Conservation (phyloP, 2,329 filamentous ascomycete genomes). For the Penicillium sp. region DNA sequence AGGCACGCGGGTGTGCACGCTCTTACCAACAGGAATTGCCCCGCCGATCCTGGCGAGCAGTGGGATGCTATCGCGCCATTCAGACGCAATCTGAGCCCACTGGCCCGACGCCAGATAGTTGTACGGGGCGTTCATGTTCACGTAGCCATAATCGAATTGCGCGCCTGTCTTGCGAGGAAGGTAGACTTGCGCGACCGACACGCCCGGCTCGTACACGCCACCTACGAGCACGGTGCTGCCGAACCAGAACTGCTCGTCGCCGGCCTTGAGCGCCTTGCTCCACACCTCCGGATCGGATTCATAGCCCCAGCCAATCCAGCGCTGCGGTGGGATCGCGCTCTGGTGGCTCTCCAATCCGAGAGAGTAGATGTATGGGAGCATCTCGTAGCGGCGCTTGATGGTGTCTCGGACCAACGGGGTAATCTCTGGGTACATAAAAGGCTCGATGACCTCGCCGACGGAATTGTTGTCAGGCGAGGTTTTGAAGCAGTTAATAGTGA, state of each 20-base stretch:
- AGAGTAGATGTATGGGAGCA: conserved; percentile 70
- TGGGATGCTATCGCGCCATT: conserved; percentile 56
- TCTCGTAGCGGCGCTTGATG: conserved; percentile 68
- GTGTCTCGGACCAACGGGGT: conserved; percentile 61
- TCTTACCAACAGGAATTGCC: conserved; percentile 53
- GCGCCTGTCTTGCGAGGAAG: conserved; percentile 51
- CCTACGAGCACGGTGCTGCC: conserved; percentile 64
- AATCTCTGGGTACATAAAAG: conserved; percentile 72
- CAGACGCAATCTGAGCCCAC: conserved; percentile 52
- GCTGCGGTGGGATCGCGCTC: conserved; percentile 61
- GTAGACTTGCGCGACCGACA: conserved; percentile 57
- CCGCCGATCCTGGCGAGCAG: conserved; percentile 56
- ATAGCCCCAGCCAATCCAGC: conserved; percentile 73
- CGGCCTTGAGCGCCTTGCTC: conserved; percentile 57
- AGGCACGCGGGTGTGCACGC: conserved; percentile 51
- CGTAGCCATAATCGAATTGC: conserved; percentile 54
- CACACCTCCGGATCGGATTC: conserved; percentile 66
- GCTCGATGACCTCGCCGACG: conserved; percentile 71
- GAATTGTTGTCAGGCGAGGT: conserved; percentile 63
- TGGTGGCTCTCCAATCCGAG: conserved; percentile 61
- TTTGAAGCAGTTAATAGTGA: conserved; percentile 78
- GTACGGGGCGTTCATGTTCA: conserved; percentile 62
- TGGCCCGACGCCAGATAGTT: conserved; percentile 55
- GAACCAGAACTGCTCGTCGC: conserved; percentile 71
- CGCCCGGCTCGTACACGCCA: conserved; percentile 63